A percentile compares a stretch with the other conserved stretches of the same genome.
Conservation (phyloP, 108 stramenopile species). For the Mayamaea pseudoterrestris region DNA sequence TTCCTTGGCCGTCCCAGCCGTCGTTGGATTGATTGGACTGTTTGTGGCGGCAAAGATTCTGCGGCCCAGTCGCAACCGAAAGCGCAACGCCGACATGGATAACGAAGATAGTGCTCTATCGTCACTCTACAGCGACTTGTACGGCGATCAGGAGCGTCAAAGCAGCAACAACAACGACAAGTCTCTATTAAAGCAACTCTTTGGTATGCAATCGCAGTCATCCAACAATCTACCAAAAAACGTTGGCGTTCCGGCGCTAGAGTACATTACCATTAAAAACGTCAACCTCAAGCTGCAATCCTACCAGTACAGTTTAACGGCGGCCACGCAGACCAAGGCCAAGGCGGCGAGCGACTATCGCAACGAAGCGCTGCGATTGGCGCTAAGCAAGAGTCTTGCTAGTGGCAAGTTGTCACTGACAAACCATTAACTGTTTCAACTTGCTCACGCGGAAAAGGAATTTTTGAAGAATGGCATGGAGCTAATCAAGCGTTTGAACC, state of each 20-base stretch:
- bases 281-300: constrained; percentile 58
- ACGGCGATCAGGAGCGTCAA: constrained; percentile 30
- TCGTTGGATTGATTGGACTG: constrained; percentile 16
- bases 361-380: constrained; percentile 42
- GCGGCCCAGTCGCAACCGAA: constrained; percentile 9
- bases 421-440: not conserved
- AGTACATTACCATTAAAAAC: constrained; percentile 55
- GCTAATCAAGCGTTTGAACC: constrained; percentile 18
- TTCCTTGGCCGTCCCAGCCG: constrained; percentile 27
- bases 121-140: constrained; percentile 70
- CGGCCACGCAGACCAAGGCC: constrained; percentile 59
- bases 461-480: constrained; percentile 40
- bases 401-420: not conserved
- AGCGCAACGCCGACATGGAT: not conserved
- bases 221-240: constrained; percentile 24
- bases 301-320: constrained; percentile 54
- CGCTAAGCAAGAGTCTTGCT: constrained; percentile 26
- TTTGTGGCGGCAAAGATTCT: constrained; percentile 15
- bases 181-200: constrained; percentile 2
- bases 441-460: constrained; percentile 32
- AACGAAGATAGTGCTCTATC: constrained; percentile 25
- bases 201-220: not conserved
- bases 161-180: not conserved
- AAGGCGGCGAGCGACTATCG: constrained; percentile 47
- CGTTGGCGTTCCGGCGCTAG: constrained; percentile 43